A percentile compares a stretch with the other conserved stretches of the same genome.
These are phyloP conservation scores for Amaranthus cruentus DNA, from an alignment of 148 eudicot genomes.

Conservation along the genomic window DNA sequence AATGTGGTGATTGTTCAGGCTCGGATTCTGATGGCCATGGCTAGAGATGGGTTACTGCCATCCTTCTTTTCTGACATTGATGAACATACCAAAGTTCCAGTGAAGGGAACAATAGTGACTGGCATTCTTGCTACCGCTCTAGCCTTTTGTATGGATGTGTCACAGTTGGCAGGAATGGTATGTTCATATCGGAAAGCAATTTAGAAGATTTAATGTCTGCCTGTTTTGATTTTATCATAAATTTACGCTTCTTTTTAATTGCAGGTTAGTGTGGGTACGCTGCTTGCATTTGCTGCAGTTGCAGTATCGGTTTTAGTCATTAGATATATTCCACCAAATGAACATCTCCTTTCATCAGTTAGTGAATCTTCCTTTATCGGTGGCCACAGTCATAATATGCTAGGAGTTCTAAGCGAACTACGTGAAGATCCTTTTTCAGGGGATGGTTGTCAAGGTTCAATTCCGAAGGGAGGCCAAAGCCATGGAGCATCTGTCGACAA, in stretches of 20 bases:
- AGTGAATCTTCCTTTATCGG: slow-evolving; percentile 33
- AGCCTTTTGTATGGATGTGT: slow-evolving; percentile 85
- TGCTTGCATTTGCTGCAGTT: slow-evolving; percentile 90
- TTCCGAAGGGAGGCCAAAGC: slow-evolving; percentile 8
- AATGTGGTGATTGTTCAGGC: slow-evolving; percentile 42
- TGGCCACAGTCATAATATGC: slow-evolving; percentile 3
- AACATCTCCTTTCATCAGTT: slow-evolving; percentile 56
- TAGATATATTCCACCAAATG: slow-evolving; percentile 85
- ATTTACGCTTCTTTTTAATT: neutral
- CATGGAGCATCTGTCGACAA: slow-evolving; percentile 11
- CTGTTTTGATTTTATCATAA: neutral
- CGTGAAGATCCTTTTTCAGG: slow-evolving; percentile 21
- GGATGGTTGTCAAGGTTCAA: slow-evolving; percentile 16
- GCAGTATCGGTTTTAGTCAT: slow-evolving; percentile 79
- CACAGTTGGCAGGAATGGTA: slow-evolving; percentile 92
- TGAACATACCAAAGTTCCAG: slow-evolving; percentile 71
- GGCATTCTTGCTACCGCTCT: slow-evolving; percentile 68
- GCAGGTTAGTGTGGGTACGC: slow-evolving; percentile 98
- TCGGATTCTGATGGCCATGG: slow-evolving; percentile 93
- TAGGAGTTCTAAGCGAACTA: slow-evolving; percentile 8
- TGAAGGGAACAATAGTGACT: slow-evolving; percentile 70
- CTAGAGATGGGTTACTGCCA: slow-evolving; percentile 91
- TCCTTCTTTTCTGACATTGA: slow-evolving; percentile 76
- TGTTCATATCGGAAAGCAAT: slow-evolving; percentile 9
- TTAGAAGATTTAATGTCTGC: neutral